These are phyloP conservation scores for Ophiocordyceps sinensis DNA, from an alignment of 2,329 filamentous ascomycete species.

Conservation along the genomic window DNA sequence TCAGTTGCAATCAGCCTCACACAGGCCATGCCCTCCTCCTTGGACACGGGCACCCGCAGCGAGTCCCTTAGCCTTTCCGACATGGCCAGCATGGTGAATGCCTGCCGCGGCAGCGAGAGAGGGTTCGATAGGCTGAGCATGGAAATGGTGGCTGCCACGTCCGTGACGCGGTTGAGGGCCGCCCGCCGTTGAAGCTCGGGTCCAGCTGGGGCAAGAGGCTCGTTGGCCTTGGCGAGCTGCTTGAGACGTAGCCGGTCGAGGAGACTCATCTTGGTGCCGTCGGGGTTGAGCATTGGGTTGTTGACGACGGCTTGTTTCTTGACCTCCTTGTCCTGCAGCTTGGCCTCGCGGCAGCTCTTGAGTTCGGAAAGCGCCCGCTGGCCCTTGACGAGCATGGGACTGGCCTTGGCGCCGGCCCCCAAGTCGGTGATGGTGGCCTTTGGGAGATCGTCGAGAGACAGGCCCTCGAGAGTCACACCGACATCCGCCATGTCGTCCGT, in stretches of 20 bases:
- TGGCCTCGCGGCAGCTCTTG: constrained; percentile 43
- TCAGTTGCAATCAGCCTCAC: constrained; percentile 37
- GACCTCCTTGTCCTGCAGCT: constrained; percentile 30
- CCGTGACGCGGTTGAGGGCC: constrained; percentile 52
- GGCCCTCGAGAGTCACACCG: constrained; percentile 33
- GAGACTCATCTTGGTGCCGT: constrained; percentile 46
- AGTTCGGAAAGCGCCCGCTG: constrained; percentile 56
- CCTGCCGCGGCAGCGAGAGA: constrained; percentile 37
- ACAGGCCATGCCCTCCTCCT: constrained; percentile 35
- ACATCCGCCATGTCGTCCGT: constrained; percentile 16
- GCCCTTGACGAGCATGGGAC: constrained; percentile 48
- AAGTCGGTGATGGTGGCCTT: constrained; percentile 19
- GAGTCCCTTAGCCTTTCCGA: constrained; percentile 55
- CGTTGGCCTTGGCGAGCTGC: constrained; percentile 42
- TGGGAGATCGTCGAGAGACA: constrained; percentile 35
- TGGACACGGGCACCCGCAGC: constrained; percentile 37
- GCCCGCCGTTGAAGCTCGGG: constrained; percentile 45
- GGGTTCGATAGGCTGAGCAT: constrained; percentile 45
- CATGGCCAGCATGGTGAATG: constrained; percentile 50
- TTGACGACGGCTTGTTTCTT: constrained; percentile 16
- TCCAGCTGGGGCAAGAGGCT: constrained; percentile 39
- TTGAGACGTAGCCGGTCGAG: constrained; percentile 65
- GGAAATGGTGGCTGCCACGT: constrained; percentile 53
- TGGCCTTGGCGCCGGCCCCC: constrained; percentile 24
- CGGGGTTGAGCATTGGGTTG: constrained; percentile 18